Percentiles rank a stretch among this genome's conserved stretches.
These are phyloP conservation scores for Butyriboletus appendiculatus DNA, from an alignment of 1,284 basidiomycete species.

Conservation along the genomic window DNA sequence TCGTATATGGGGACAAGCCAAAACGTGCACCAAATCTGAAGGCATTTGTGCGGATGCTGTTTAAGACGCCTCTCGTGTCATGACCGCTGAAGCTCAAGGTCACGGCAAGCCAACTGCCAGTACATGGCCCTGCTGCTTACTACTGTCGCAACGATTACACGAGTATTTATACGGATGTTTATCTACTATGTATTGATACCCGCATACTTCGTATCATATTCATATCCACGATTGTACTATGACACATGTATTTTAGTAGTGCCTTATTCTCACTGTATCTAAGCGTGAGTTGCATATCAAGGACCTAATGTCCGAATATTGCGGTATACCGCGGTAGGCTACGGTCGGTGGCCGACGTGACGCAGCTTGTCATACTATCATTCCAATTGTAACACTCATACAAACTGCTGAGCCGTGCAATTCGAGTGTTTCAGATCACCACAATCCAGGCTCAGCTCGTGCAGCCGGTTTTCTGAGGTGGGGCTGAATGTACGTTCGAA, in stretches of 20 bases:
- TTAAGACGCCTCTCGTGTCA: constrained; percentile 39
- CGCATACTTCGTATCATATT: constrained; percentile 15
- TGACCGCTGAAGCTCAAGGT: constrained; percentile 12
- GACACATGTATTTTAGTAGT: constrained; percentile 11
- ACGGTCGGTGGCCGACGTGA: background rate
- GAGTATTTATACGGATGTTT: constrained; percentile 16
- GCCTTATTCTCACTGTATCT: background rate
- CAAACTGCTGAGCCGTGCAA: too few relatives aligned
- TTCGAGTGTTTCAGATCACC: too few relatives aligned
- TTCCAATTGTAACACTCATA: too few relatives aligned
- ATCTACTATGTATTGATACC: constrained; percentile 16
- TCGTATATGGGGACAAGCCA: constrained; percentile 49
- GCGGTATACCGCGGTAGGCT: too few relatives aligned
- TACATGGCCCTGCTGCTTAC: background rate
- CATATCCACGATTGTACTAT: constrained; percentile 7
- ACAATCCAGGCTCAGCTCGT: too few relatives aligned
- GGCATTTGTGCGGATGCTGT: constrained; percentile 33
- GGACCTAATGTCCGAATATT: too few relatives aligned
- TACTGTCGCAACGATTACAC: background rate
- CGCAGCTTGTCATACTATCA: too few relatives aligned
- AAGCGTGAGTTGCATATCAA: background rate
- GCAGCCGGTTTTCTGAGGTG: too few relatives aligned
- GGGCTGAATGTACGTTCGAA: too few relatives aligned
- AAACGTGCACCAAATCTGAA: constrained; percentile 24
- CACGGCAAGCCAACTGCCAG: background rate